These are phyloP conservation scores for Trichoderma guizhouense DNA, from an alignment of 2,329 filamentous ascomycete species.

Conservation along the genomic window DNA sequence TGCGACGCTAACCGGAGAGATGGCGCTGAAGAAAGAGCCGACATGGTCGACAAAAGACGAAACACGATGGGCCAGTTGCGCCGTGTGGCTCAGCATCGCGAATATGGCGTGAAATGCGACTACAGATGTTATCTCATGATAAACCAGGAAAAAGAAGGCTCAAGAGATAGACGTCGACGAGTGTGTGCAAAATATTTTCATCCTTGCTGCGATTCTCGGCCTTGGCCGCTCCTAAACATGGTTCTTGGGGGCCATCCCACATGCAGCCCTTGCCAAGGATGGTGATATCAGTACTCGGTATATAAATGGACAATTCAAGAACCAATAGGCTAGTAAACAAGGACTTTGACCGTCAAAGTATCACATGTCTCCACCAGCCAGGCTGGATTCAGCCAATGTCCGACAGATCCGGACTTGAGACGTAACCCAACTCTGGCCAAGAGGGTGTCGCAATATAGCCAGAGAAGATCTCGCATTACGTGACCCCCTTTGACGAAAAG, in stretches of 20 bases:
- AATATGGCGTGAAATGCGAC: neutral
- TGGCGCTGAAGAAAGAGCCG: neutral
- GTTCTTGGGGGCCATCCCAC: neutral
- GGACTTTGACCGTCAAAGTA: neutral
- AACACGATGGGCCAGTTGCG: neutral
- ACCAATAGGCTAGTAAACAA: neutral
- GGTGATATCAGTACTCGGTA: neutral
- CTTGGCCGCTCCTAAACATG: neutral
- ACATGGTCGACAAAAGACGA: neutral
- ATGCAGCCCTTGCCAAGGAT: neutral
- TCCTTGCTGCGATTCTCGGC: neutral
- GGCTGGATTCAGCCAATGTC: neutral
- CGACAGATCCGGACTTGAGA: neutral
- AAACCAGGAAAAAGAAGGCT: neutral
- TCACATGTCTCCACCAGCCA: neutral
- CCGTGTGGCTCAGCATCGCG: neutral
- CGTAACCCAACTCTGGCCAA: neutral
- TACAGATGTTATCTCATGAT: neutral
- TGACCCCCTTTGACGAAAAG: neutral
- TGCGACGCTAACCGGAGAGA: neutral
- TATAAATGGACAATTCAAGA: neutral
- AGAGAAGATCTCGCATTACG: neutral
- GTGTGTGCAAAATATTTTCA: neutral
- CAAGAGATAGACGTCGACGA: neutral
- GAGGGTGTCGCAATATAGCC: neutral